A percentile compares a stretch with the other conserved stretches of the same genome.
Evolutionary conservation across 116 monocot genomes (phyloP).

Genomic region (Posidonia oceanica): DNA sequence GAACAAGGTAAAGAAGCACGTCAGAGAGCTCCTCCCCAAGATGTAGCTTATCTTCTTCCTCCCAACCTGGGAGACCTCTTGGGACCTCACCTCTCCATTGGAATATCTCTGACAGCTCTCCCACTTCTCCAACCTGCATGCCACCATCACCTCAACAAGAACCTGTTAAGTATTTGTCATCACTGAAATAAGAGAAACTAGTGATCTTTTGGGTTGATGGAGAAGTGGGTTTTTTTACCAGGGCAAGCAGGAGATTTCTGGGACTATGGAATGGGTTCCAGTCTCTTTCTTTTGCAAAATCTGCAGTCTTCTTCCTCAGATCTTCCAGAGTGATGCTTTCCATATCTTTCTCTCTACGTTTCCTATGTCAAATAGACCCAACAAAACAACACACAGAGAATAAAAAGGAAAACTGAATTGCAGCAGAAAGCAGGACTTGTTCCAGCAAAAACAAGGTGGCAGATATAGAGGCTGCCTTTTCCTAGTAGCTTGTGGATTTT

Average conservation of each 20-base stretch:
- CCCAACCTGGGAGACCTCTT: constrained; percentile 44
- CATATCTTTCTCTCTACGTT: background rate
- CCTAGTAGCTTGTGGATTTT: too few relatives aligned
- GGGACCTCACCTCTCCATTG: constrained; percentile 66
- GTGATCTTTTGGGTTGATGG: too few relatives aligned
- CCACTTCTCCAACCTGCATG: constrained; percentile 44
- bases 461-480: too few relatives aligned
- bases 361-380: background rate
- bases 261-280: constrained; percentile 80
- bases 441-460: too few relatives aligned
- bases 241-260: constrained; percentile 65
- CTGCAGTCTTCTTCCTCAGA: constrained; percentile 47
- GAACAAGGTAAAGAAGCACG: constrained; percentile 47
- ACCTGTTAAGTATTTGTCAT: background rate
- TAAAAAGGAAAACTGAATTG: background rate
- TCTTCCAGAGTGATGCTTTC: constrained; percentile 24
- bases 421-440: too few relatives aligned
- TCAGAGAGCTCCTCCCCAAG: constrained; percentile 62
- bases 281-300: constrained; percentile 65
- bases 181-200: too few relatives aligned
- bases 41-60: constrained; percentile 30
- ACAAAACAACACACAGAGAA: too few relatives aligned
- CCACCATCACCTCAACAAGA: too few relatives aligned
- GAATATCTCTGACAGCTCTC: constrained; percentile 67
- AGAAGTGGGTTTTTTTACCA: constrained; percentile 23